Percentiles rank a stretch among this genome's conserved stretches.
Evolutionary conservation across 345 rosid species (phyloP).

Genomic region (Salix purpurea): DNA sequence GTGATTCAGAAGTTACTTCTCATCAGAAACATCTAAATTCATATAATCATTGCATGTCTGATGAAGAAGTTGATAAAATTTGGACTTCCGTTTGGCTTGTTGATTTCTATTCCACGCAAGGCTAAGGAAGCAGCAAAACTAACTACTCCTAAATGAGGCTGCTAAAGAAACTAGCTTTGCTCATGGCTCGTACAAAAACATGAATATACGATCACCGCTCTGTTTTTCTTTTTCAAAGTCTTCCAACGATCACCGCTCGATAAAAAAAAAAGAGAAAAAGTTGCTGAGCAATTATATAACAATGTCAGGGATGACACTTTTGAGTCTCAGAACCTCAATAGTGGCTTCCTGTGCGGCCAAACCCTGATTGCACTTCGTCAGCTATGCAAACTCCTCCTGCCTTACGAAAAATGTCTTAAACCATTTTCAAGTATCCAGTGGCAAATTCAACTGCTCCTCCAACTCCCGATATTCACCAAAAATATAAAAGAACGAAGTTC

Average conservation of each 20-base stretch:
- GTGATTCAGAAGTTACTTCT: not conserved
- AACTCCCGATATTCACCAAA: constrained; percentile 48
- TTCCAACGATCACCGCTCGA: no score
- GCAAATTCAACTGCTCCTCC: constrained; percentile 97
- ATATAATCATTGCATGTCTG: not conserved
- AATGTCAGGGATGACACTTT: constrained; percentile 84
- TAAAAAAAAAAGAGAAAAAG: no score
- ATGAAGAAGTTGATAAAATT: not conserved
- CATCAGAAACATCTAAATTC: not conserved
- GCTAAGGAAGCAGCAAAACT: no score
- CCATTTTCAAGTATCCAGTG: constrained; percentile 80
- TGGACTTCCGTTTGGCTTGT: not conserved
- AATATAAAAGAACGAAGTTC: not conserved
- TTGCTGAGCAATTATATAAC: constrained; percentile 25
- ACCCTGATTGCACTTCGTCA: constrained; percentile 95
- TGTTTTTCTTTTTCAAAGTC: no score
- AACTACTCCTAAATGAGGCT: not conserved
- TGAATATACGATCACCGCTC: no score
- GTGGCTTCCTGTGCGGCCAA: constrained; percentile 90
- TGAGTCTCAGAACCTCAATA: constrained; percentile 95
- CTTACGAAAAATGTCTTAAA: constrained; percentile 69
- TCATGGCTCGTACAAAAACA: no score
- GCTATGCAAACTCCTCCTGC: constrained; percentile 95
- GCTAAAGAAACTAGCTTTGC: no score
- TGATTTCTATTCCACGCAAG: not conserved